A percentile compares a stretch with the other conserved stretches of the same genome.
Evolutionary conservation across 805 yeast genomes (phyloP).

Genomic region (Candida maesae): DNA sequence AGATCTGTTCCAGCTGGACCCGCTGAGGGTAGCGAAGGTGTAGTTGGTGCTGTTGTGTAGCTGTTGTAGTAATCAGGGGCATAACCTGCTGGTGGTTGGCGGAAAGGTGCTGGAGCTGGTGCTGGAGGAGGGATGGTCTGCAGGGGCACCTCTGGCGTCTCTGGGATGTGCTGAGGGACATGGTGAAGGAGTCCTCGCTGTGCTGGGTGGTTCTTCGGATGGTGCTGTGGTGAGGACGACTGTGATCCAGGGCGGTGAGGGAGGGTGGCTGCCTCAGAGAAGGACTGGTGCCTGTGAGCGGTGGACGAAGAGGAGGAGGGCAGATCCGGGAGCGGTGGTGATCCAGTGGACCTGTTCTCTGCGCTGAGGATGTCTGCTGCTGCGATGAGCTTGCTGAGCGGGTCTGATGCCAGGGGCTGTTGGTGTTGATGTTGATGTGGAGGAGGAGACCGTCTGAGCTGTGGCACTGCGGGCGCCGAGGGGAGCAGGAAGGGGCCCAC

Average conservation of each 20-base stretch:
- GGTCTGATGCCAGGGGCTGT: slow-evolving; percentile 1
- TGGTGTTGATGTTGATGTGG: no score
- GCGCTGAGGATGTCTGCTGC: slow-evolving; percentile 11
- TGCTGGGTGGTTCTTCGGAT: no score
- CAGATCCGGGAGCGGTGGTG: neutral
- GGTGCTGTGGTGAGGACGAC: neutral
- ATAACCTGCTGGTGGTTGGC: neutral
- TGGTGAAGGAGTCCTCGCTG: no score
- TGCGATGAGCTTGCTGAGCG: slow-evolving; percentile 4
- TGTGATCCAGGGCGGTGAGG: neutral
- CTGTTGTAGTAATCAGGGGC: slow-evolving; percentile 1
- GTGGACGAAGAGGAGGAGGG: neutral
- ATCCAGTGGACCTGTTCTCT: no score
- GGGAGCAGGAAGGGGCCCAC: neutral
- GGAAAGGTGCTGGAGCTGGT: neutral
- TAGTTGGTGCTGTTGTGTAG: slow-evolving; percentile 5
- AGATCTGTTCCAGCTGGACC: no score
- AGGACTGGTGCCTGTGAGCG: neutral
- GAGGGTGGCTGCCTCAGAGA: neutral
- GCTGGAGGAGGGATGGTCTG: neutral
- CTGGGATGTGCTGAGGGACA: neutral
- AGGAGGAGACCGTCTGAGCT: neutral
- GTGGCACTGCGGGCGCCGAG: neutral
- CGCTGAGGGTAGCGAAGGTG: neutral
- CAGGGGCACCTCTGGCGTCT: neutral